Conservation (phyloP, 2,329 filamentous ascomycete species). For the Didymella segeticola region DNA sequence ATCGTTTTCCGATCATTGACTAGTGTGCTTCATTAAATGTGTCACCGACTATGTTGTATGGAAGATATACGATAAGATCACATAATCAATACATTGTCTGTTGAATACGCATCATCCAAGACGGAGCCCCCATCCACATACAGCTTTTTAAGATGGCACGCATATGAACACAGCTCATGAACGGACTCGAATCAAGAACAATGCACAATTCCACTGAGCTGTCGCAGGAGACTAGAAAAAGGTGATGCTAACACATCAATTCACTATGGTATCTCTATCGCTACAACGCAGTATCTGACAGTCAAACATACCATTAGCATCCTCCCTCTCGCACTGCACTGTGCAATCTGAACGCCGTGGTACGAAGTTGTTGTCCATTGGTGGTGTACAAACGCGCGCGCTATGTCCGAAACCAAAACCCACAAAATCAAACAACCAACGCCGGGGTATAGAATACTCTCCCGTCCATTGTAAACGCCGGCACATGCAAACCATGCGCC, state of each 20-base stretch:
- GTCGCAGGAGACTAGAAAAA: neutral
- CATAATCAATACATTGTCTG: too few relatives aligned
- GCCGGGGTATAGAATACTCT: slow-evolving; percentile 39
- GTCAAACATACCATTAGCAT: slow-evolving; percentile 1
- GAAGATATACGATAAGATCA: too few relatives aligned
- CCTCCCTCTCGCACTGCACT: neutral
- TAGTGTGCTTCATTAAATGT: too few relatives aligned
- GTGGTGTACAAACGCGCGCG: slow-evolving; percentile 1
- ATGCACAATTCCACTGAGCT: neutral
- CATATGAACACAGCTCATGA: too few relatives aligned
- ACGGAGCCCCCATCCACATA: too few relatives aligned
- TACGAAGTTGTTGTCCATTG: neutral
- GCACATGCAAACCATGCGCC: slow-evolving; percentile 14
- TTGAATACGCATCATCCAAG: too few relatives aligned
- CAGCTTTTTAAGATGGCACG: too few relatives aligned
- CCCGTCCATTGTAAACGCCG: slow-evolving; percentile 26
- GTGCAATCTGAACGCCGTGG: neutral
- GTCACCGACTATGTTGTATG: too few relatives aligned
- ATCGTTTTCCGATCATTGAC: too few relatives aligned
- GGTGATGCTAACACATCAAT: neutral
- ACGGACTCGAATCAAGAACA: too few relatives aligned
- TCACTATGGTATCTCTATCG: slow-evolving; percentile 14
- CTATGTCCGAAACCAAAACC: slow-evolving; percentile 4
- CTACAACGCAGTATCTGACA: neutral
- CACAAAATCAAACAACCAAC: slow-evolving; percentile 1